Conservation (phyloP, 768 basidiomycete species). For the Coprinopsis cinerea region DNA sequence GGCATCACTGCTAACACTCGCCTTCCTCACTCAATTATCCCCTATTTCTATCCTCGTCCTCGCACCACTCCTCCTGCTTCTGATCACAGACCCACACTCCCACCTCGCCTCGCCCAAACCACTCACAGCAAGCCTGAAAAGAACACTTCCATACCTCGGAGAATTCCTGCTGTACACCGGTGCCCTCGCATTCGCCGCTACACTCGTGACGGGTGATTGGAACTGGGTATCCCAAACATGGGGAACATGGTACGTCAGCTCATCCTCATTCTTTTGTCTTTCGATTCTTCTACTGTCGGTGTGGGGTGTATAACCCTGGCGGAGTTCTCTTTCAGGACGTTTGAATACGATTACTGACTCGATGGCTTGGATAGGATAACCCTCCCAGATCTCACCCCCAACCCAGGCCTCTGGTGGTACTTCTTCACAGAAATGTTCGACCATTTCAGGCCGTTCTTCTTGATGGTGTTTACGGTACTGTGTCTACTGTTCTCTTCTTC, state of each 20-base stretch:
- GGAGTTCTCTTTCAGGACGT: too few species aligned
- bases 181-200: conserved; percentile 44
- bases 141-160: conserved; percentile 30
- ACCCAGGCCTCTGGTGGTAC: conserved; percentile 96
- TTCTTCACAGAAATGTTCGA: conserved; percentile 99
- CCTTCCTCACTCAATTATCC: conserved; percentile 74
- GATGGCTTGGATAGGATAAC: conserved; percentile 57
- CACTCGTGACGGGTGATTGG: conserved; percentile 53
- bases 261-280: background rate
- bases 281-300: too few species aligned
- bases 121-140: conserved; percentile 24
- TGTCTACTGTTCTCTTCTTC: too few species aligned
- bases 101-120: conserved; percentile 57
- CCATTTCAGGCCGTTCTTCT: conserved; percentile 92
- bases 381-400: conserved; percentile 88
- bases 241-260: conserved; percentile 77
- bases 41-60: conserved; percentile 70
- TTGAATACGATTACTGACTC: too few species aligned
- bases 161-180: conserved; percentile 50
- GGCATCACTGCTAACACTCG: conserved; percentile 56
- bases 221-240: conserved; percentile 75
- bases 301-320: too few species aligned
- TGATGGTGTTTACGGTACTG: conserved; percentile 91
- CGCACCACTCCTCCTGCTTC: conserved; percentile 58
- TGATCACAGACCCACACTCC: conserved; percentile 57